phyloP scores from a whole-genome alignment of 345 rosid species.

The Eutrema heterophyllum region DNA sequence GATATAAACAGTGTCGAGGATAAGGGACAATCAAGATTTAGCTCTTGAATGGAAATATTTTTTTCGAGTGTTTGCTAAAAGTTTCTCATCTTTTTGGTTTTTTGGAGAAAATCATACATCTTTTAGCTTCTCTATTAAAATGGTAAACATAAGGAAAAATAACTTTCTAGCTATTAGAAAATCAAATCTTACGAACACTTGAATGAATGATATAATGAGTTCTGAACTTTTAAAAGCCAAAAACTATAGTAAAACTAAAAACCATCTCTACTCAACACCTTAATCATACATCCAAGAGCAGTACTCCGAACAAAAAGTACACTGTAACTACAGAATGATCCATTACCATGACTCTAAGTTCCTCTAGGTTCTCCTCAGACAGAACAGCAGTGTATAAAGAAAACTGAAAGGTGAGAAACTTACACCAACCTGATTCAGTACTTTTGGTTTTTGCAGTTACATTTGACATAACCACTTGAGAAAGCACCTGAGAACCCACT shows the following conservation, averaged over 20 bases:
- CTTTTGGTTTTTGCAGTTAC: constrained; percentile 28
- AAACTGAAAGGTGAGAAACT: constrained; percentile 4
- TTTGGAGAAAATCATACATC: not conserved
- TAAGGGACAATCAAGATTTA: not conserved
- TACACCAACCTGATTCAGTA: constrained; percentile 30
- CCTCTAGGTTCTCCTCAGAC: constrained; percentile 4
- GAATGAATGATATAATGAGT: not conserved
- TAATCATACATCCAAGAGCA: not conserved
- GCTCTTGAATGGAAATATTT: too few relatives aligned
- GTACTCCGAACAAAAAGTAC: not conserved
- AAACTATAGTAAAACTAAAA: not conserved
- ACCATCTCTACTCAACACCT: constrained; percentile 8
- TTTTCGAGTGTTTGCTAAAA: not conserved
- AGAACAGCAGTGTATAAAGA: not conserved
- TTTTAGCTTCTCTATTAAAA: not conserved
- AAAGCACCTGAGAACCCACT: constrained; percentile 87
- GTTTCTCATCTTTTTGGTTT: not conserved
- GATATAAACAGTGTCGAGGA: not conserved
- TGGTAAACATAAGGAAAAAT: not conserved
- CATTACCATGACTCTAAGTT: not conserved
- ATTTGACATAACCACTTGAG: constrained; percentile 47
- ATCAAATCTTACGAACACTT: not conserved
- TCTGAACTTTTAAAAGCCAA: not conserved
- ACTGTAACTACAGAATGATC: not conserved
- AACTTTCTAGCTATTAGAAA: not conserved